phyloP scores from a whole-genome alignment of 768 basidiomycete species.

The Tephrocybe sp. region DNA sequence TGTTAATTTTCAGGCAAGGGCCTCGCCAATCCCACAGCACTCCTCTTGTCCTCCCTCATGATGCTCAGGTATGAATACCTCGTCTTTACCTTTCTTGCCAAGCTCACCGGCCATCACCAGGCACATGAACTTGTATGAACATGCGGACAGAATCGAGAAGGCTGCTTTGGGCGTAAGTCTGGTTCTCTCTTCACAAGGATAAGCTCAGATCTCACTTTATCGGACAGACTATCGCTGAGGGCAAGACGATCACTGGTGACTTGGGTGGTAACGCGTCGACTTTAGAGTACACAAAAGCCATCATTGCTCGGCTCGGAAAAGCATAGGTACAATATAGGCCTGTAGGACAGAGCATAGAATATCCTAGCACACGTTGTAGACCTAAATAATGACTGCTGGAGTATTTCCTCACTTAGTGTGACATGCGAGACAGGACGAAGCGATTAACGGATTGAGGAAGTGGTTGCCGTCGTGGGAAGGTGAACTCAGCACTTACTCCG shows the following conservation, averaged over 20 bases:
- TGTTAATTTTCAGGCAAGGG: constrained; percentile 62
- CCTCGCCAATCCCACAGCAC: constrained; percentile 98
- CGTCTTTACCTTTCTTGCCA: neutral
- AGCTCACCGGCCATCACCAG: constrained; percentile 34
- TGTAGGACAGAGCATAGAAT: constrained; percentile 7
- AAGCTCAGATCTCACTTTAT: constrained; percentile 9
- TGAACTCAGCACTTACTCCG: constrained; percentile 24
- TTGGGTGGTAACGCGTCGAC: constrained; percentile 92
- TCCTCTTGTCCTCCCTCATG: constrained; percentile 94
- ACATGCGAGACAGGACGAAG: constrained; percentile 5
- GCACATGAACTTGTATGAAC: constrained; percentile 88
- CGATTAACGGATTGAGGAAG: neutral
- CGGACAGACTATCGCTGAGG: constrained; percentile 93
- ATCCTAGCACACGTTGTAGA: constrained; percentile 8
- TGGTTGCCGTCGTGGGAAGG: constrained; percentile 37
- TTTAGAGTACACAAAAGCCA: constrained; percentile 84
- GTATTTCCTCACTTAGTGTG: constrained; percentile 6
- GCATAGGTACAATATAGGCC: constrained; percentile 16
- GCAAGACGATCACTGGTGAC: constrained; percentile 93
- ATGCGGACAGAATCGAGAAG: constrained; percentile 89
- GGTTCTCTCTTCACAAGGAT: neutral
- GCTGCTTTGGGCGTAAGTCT: constrained; percentile 80
- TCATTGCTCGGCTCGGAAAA: constrained; percentile 66
- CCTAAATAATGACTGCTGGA: constrained; percentile 8
- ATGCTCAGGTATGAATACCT: constrained; percentile 77